These are phyloP conservation scores for Endotrypanum monterogeii DNA, from an alignment of 208 protist species.

Conservation along the genomic window DNA sequence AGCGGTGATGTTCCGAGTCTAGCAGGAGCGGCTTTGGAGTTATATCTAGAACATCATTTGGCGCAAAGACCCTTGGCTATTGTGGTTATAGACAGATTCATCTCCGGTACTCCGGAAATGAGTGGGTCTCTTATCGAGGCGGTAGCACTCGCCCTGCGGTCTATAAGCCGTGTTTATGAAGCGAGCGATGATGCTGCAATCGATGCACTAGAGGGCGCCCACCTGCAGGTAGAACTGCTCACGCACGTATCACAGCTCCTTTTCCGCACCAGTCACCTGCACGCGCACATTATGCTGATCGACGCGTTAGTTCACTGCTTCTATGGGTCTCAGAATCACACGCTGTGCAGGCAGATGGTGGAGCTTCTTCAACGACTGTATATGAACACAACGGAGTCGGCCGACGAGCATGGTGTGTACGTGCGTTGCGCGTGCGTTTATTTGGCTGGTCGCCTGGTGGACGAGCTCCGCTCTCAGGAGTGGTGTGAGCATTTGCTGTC, in stretches of 20 bases:
- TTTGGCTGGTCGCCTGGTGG: constrained; percentile 21
- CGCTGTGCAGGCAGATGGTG: constrained; percentile 24
- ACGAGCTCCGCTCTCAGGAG: constrained; percentile 13
- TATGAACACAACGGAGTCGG: background rate
- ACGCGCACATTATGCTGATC: constrained; percentile 27
- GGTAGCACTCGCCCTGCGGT: constrained; percentile 26
- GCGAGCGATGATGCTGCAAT: constrained; percentile 23
- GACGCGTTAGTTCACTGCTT: constrained; percentile 31
- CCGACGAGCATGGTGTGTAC: constrained; percentile 8
- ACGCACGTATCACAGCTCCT: constrained; percentile 27
- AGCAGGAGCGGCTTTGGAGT: constrained; percentile 48
- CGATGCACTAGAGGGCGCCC: constrained; percentile 17
- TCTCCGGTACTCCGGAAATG: constrained; percentile 24
- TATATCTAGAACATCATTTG: constrained; percentile 49
- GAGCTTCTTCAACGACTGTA: constrained; percentile 22
- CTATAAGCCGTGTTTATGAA: constrained; percentile 30
- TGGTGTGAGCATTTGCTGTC: constrained; percentile 22
- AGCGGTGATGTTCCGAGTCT: constrained; percentile 46
- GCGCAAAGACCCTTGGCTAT: constrained; percentile 20
- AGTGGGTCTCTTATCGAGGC: constrained; percentile 16
- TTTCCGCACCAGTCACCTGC: constrained; percentile 16
- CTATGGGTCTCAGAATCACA: constrained; percentile 18
- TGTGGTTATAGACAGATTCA: constrained; percentile 8
- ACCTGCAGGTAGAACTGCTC: constrained; percentile 22
- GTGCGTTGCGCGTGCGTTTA: constrained; percentile 29